Evolutionary conservation across 768 basidiomycete genomes (phyloP), one percentile per base, ranked within the genome.

Genomic region (Suillus bovinus): DNA sequence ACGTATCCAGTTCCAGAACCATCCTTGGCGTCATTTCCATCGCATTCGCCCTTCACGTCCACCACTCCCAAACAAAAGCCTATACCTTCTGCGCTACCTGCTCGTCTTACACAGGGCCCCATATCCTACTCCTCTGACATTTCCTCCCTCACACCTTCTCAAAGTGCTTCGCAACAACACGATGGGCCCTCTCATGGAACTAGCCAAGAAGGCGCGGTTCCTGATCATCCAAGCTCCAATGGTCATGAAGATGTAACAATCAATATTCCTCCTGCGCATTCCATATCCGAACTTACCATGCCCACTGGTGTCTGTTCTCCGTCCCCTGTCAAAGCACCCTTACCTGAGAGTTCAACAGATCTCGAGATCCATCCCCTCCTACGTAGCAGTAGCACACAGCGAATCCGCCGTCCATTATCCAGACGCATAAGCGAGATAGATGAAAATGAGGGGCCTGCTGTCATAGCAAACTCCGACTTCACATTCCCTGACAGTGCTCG

Each of bases 81-180:
- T 16, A 55, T 64, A 49, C 39, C 63, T 4, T 53, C 17, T 50
- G 53, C 62, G 10, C 46, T 65, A 20, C 60, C 61, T 22, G 49
- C 44, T 16, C 69, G 49, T 42, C 59, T 34, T 27, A 3, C 49
- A 39, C 20, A 52, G 41, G 58, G 47, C 67, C 73, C n/a, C 64
- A 75, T 41, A 62, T 66, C 60, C 50, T 73, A 60, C 69, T 70
- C 77, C 5, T 85, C 86, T 60, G 84, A 87, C 71, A 70, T 82
- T 17, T 85, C 84, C n/a, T 89, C 88, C 2, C 76, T 90, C 64
- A 83, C 85, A 0, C 89, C 88, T 22, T 91, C 89, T 6, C 90
- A 90, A 64, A 90, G 88, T 2, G 87, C 87, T 3, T 91, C 90
- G 20, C 88, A 91, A 72, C 68, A 54, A 0, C 50, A 60, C 41